Percentiles rank a stretch among this genome's conserved stretches.
Evolutionary conservation across 352 stramenopile species (phyloP).

Genomic region (Phytophthora fragariaefolia): DNA sequence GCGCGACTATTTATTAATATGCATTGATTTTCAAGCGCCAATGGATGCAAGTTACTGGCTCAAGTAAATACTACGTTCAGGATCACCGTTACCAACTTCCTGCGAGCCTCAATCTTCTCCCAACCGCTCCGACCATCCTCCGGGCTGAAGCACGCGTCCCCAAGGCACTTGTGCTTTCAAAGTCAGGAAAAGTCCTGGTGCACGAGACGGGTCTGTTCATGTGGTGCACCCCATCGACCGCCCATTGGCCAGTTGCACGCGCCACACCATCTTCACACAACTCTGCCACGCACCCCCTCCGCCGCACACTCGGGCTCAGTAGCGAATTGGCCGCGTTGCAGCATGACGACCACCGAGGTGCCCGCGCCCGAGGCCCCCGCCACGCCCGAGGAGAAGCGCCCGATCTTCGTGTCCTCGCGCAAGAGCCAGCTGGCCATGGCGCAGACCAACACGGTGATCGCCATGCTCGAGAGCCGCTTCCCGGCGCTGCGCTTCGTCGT

Average conservation of each 20-base stretch:
- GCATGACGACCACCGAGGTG: too few species aligned
- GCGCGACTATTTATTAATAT: too few species aligned
- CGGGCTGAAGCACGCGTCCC: too few species aligned
- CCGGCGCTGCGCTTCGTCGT: conserved; percentile 81
- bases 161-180: too few species aligned
- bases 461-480: conserved; percentile 73
- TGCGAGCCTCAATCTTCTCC: too few species aligned
- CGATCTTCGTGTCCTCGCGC: conserved; percentile 84
- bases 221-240: neutral
- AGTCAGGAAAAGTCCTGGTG: too few species aligned
- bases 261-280: neutral
- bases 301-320: neutral
- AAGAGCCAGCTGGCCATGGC: conserved; percentile 91
- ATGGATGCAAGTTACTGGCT: too few species aligned
- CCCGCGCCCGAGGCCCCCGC: neutral
- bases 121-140: neutral
- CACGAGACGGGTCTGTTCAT: neutral
- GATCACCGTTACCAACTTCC: too few species aligned
- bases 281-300: neutral
- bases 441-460: conserved; percentile 88
- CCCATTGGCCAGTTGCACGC: neutral
- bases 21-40: too few species aligned
- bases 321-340: too few species aligned
- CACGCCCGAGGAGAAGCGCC: conserved; percentile 30
- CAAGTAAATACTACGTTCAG: too few species aligned